Percentiles rank a stretch among this genome's conserved stretches.
phyloP scores from a whole-genome alignment of 1,284 basidiomycete species.

The Apiotrichum montevideense region DNA sequence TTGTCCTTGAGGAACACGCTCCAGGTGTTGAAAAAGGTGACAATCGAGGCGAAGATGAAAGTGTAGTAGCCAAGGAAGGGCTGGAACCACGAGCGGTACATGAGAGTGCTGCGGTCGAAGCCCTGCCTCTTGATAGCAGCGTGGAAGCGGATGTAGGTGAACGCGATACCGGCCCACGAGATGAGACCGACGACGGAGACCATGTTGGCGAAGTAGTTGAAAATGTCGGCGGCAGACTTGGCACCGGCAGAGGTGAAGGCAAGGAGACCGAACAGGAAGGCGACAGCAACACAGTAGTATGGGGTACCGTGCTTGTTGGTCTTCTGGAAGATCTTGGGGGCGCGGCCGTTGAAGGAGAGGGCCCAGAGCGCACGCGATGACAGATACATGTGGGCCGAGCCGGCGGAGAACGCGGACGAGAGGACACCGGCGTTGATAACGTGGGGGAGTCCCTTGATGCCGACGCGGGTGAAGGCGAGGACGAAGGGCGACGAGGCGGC shows the following conservation, averaged over 20 bases:
- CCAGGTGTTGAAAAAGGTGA: conserved; percentile 4
- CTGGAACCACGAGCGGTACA: conserved; percentile 61
- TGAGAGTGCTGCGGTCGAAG: conserved; percentile 47
- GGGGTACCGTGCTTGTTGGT: conserved; percentile 28
- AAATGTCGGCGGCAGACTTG: conserved; percentile 59
- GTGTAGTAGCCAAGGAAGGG: conserved; percentile 41
- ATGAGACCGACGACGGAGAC: conserved; percentile 52
- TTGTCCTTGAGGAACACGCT: conserved; percentile 12
- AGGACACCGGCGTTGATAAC: conserved; percentile 61
- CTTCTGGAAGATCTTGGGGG: conserved; percentile 25
- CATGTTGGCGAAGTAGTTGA: conserved; percentile 71
- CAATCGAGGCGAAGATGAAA: conserved; percentile 25
- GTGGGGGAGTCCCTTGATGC: conserved; percentile 66
- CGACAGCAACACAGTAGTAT: conserved; percentile 50
- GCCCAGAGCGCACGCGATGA: conserved; percentile 32
- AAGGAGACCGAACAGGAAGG: conserved; percentile 58
- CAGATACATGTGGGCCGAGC: conserved; percentile 50
- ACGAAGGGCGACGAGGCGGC: conserved; percentile 76
- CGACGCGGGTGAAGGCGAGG: conserved; percentile 59
- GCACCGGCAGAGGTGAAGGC: conserved; percentile 56
- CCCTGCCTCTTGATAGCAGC: conserved; percentile 68
- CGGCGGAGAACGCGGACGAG: conserved; percentile 51
- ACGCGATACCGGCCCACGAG: conserved; percentile 73
- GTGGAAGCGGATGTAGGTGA: conserved; percentile 77
- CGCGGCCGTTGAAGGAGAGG: conserved; percentile 30